Conservation (phyloP, 164 flowering plant species). For the Vitis amurensis region DNA sequence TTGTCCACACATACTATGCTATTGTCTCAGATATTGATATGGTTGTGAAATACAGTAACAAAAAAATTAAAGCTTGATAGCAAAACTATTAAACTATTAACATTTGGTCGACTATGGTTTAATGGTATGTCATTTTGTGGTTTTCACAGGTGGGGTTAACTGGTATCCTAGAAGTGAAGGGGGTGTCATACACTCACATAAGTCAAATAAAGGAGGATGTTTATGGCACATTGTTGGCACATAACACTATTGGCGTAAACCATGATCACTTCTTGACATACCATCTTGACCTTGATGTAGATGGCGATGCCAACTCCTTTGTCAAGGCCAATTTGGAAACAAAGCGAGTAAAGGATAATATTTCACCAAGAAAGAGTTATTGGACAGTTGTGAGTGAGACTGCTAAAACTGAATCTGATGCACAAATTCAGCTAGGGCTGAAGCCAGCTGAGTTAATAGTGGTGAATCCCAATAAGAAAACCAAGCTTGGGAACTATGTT, state of each 20-base stretch:
- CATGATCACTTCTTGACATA: constrained; percentile 71
- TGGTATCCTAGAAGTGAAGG: constrained; percentile 62
- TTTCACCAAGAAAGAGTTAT: constrained; percentile 29
- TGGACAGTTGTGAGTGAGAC: constrained; percentile 18
- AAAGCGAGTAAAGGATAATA: background rate
- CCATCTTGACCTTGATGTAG: constrained; percentile 68
- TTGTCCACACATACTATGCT: no score
- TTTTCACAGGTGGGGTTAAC: constrained; percentile 51
- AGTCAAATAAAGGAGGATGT: constrained; percentile 39
- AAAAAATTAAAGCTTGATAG: no score
- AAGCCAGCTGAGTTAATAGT: constrained; percentile 35
- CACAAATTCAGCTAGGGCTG: constrained; percentile 12
- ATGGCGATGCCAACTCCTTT: constrained; percentile 40
- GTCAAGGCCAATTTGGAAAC: constrained; percentile 20
- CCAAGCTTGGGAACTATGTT: constrained; percentile 34
- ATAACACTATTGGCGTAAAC: constrained; percentile 50
- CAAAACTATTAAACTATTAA: no score
- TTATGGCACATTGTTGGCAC: constrained; percentile 51
- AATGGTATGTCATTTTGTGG: no score
- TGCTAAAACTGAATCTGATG: constrained; percentile 27
- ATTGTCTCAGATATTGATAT: no score
- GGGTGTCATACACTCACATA: constrained; percentile 26
- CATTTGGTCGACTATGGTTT: no score
- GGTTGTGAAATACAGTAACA: no score
- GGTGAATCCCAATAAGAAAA: constrained; percentile 34